Percentiles rank a stretch among this genome's conserved stretches.
Evolutionary conservation across 1,284 basidiomycete species (phyloP).

Genomic region (Cutaneotrichosporon cutaneum): DNA sequence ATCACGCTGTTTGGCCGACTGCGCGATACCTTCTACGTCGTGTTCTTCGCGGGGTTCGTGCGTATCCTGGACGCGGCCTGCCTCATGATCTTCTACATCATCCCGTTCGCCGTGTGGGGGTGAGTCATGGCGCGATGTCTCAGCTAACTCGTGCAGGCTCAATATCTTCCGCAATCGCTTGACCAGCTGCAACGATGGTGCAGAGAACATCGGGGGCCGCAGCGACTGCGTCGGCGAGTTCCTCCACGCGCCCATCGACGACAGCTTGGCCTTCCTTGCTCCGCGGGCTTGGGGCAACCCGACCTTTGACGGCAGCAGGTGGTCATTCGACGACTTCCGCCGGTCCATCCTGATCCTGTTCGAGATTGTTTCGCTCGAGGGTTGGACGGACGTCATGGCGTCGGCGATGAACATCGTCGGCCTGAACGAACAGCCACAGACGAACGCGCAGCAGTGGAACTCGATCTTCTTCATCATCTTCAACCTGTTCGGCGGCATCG

Average conservation of each 20-base stretch:
- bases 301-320: slow-evolving; percentile 66
- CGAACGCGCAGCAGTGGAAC: slow-evolving; percentile 72
- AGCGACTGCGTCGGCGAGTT: slow-evolving; percentile 76
- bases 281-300: slow-evolving; percentile 91
- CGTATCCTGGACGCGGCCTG: slow-evolving; percentile 88
- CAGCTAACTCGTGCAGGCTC: slow-evolving; percentile 50
- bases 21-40: slow-evolving; percentile 85
- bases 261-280: slow-evolving; percentile 63
- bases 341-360: slow-evolving; percentile 87
- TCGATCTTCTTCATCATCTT: slow-evolving; percentile 92
- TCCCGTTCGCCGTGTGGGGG: slow-evolving; percentile 97
- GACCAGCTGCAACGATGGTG: slow-evolving; percentile 79
- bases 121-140: slow-evolving; percentile 24
- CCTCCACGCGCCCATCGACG: slow-evolving; percentile 55
- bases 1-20: slow-evolving; percentile 86
- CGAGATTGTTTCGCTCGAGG: slow-evolving; percentile 93
- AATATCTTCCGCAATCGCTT: slow-evolving; percentile 88
- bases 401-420: slow-evolving; percentile 79
- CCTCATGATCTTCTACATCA: slow-evolving; percentile 91
- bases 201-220: slow-evolving; percentile 58
- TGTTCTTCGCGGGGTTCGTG: slow-evolving; percentile 81
- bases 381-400: slow-evolving; percentile 91
- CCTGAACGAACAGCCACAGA: slow-evolving; percentile 65
- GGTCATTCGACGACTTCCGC: slow-evolving; percentile 88
- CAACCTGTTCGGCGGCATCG: slow-evolving; percentile 86